Percentiles rank a stretch among this genome's conserved stretches.
phyloP scores from a whole-genome alignment of 176 grass and related monocot genomes.

The Metroxylon sagu region DNA sequence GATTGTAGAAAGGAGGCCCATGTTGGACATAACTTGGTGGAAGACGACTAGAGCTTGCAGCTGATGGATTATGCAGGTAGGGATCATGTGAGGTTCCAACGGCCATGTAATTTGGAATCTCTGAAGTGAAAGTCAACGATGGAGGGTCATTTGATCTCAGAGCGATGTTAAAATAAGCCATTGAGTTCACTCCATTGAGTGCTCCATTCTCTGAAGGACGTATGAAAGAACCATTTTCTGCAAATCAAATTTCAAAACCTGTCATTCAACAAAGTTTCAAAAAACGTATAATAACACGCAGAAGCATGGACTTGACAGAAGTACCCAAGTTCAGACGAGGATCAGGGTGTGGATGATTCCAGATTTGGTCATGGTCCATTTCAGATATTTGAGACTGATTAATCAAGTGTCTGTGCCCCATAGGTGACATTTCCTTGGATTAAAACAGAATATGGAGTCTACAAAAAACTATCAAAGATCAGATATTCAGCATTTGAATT shows the following conservation, averaged over 20 bases:
- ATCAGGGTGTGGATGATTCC: conserved; percentile 2
- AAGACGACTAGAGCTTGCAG: conserved; percentile 1
- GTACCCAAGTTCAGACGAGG: background rate
- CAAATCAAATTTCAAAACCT: background rate
- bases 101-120: background rate
- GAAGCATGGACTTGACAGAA: background rate
- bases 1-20: background rate
- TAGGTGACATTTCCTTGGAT: background rate
- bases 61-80: background rate
- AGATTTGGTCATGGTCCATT: background rate
- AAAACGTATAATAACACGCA: background rate
- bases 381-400: conserved; percentile 1
- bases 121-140: background rate
- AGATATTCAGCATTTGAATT: no score
- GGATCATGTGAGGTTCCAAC: conserved; percentile 4
- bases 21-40: background rate
- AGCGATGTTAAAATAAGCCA: conserved; percentile 6
- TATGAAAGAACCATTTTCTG: conserved; percentile 8
- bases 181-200: background rate
- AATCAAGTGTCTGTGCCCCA: conserved; percentile 1
- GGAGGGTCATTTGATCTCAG: background rate
- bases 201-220: background rate
- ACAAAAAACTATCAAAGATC: background rate
- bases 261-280: background rate
- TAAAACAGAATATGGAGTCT: background rate